Evolutionary conservation across 1,139 yeast species (phyloP), one percentile per base, ranked within the genome.

Genomic region (Scheffersomyces lignicola): DNA sequence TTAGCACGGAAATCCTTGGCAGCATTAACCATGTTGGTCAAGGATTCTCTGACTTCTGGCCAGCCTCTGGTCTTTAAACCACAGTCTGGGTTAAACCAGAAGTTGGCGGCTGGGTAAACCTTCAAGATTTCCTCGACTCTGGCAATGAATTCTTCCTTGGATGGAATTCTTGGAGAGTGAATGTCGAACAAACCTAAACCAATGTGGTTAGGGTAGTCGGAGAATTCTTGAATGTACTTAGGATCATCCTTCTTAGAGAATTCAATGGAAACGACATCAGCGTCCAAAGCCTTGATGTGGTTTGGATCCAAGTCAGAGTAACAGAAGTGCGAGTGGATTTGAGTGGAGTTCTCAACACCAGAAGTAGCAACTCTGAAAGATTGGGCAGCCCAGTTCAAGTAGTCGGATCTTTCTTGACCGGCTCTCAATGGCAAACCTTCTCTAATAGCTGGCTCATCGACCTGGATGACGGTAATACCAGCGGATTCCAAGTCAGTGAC

Each of bases 21-120:
- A 63, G 98, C 97, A 54, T 85, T 90, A 66, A 92, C 98, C 98
- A 92, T 92, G 76, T 92, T 87, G 66, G 94, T 84, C 73, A 92
- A 84, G 48, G 90, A 83, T 58, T 79, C 83, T 58, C 59, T 74
- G 57, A 88, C 85, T 78, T 87, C 95, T 51, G 83, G 83, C 95
- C 95, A 86, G 53, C 90, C 92, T 79, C 96, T 84, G 65, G 96
- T 87, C 85, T 90, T 90, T 71, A 90, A 81, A 82, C 98, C 98
- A 83, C 98, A 92, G 78, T 92, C 98, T 62, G 98, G 98, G 94
- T 92, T 92, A 62, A 92, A 94, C 97, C 97, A 92, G 82, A 92
- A 86, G 74, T 90, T 90, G 67, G 86, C 86, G 62, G 94, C 94
- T 65, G 97, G 96, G 80, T 90, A 92, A 47, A 86, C 94, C 76